Percentiles rank a stretch among this genome's conserved stretches.
These are phyloP conservation scores for Zygnema cylindricum DNA, from an alignment of 139 green algal species.

Conservation along the genomic window DNA sequence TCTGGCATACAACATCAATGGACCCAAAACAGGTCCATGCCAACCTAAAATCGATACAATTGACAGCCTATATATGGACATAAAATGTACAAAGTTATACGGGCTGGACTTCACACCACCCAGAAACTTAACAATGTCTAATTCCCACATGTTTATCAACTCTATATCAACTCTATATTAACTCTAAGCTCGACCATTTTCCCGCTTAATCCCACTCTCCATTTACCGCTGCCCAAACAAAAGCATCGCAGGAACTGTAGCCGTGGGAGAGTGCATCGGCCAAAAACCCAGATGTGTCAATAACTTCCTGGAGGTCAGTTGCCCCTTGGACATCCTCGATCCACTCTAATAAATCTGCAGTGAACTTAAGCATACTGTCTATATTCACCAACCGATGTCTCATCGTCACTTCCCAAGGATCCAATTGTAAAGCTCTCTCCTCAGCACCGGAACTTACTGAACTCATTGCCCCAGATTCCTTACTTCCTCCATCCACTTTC, in stretches of 20 bases:
- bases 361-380: conserved; percentile 34
- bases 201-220: background rate
- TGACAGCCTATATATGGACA: background rate
- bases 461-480: background rate
- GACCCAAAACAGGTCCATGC: background rate
- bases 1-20: no score
- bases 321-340: conserved; percentile 47
- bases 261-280: conserved; percentile 25
- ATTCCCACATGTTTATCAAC: background rate
- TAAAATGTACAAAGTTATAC: conserved; percentile 6
- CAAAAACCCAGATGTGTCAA: conserved; percentile 54
- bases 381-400: conserved; percentile 47
- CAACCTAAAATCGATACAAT: background rate
- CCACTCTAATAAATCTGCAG: conserved; percentile 43
- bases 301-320: conserved; percentile 34
- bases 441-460: background rate
- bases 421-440: conserved; percentile 1
- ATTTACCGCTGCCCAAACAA: conserved; percentile 37
- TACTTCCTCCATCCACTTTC: background rate
- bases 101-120: background rate
- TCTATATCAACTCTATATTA: background rate
- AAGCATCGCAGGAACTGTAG: conserved; percentile 26
- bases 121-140: background rate
- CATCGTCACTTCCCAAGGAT: conserved; percentile 38
- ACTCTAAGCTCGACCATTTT: background rate